These are phyloP conservation scores for Vitis hybrid DNA, from an alignment of 177 flowering plant species.

Conservation along the genomic window DNA sequence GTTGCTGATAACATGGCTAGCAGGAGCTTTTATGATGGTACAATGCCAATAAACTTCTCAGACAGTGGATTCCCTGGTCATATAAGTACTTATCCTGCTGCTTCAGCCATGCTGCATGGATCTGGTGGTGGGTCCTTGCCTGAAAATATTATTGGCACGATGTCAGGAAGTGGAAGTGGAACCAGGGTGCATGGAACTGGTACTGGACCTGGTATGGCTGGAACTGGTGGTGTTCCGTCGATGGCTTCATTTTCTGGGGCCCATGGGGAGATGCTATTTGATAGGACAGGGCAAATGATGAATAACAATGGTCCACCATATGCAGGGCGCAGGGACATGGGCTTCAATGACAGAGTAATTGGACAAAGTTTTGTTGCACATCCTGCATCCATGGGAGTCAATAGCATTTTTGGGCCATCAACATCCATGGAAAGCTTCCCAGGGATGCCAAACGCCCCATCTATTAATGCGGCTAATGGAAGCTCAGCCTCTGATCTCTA, in stretches of 20 bases:
- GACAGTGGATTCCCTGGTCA: constrained; percentile 18
- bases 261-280: constrained; percentile 17
- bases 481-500: constrained; percentile 34
- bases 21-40: constrained; percentile 13
- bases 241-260: constrained; percentile 18
- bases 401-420: constrained; percentile 18
- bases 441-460: constrained; percentile 18
- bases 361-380: constrained; percentile 22
- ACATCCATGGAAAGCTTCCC: constrained; percentile 26
- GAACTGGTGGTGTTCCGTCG: constrained; percentile 4
- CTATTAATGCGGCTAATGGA: constrained; percentile 12
- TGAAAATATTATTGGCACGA: constrained; percentile 4
- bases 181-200: constrained; percentile 10
- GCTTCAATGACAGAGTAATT: constrained; percentile 15
- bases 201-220: constrained; percentile 11
- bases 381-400: constrained; percentile 11
- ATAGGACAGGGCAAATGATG: constrained; percentile 13
- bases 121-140: constrained; percentile 11
- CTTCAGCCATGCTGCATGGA: constrained; percentile 19
- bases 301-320: constrained; percentile 11
- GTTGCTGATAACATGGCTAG: constrained; percentile 10
- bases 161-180: neutral
- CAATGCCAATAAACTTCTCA: constrained; percentile 4
- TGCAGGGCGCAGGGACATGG: constrained; percentile 30
- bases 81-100: constrained; percentile 15